A percentile compares a stretch with the other conserved stretches of the same genome.
phyloP scores from a whole-genome alignment of 768 basidiomycete species.

The Fomitopsis pulvina region DNA sequence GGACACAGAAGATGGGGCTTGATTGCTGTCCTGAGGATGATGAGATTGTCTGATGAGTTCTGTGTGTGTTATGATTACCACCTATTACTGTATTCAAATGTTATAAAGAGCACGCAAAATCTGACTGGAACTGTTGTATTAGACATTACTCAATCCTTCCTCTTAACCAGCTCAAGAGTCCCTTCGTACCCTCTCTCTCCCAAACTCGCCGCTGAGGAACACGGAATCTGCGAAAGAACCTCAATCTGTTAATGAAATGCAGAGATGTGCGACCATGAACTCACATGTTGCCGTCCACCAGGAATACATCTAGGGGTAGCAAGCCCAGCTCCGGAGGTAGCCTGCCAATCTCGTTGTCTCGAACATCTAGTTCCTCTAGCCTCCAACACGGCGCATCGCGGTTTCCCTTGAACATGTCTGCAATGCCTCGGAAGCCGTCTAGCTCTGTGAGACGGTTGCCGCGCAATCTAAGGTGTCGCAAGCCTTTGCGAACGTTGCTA shows the following conservation, averaged over 20 bases:
- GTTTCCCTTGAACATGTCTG: conserved; percentile 61
- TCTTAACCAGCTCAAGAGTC: conserved; percentile 70
- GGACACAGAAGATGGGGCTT: neutral
- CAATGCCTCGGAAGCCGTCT: conserved; percentile 53
- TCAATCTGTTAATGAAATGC: neutral
- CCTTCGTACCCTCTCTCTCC: conserved; percentile 85
- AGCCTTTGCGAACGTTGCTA: conserved; percentile 35
- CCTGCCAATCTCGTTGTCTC: conserved; percentile 75
- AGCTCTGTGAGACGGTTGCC: conserved; percentile 63
- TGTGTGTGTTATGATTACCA: too few relatives aligned
- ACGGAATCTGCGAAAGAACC: conserved; percentile 50
- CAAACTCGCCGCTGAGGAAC: conserved; percentile 76
- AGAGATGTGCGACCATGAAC: conserved; percentile 23
- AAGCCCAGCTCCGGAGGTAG: conserved; percentile 66
- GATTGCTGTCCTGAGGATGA: too few relatives aligned
- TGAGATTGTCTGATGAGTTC: too few relatives aligned
- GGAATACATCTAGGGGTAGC: conserved; percentile 70
- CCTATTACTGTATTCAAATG: too few relatives aligned
- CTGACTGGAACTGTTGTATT: too few relatives aligned
- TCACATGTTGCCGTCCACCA: conserved; percentile 82
- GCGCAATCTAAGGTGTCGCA: conserved; percentile 58
- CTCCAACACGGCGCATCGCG: conserved; percentile 61
- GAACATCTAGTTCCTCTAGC: conserved; percentile 74
- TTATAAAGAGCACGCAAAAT: too few relatives aligned
- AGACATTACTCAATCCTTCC: conserved; percentile 68